Evolutionary conservation across 306 rosid genomes (phyloP).

Genomic region (Cicer bijugum): DNA sequence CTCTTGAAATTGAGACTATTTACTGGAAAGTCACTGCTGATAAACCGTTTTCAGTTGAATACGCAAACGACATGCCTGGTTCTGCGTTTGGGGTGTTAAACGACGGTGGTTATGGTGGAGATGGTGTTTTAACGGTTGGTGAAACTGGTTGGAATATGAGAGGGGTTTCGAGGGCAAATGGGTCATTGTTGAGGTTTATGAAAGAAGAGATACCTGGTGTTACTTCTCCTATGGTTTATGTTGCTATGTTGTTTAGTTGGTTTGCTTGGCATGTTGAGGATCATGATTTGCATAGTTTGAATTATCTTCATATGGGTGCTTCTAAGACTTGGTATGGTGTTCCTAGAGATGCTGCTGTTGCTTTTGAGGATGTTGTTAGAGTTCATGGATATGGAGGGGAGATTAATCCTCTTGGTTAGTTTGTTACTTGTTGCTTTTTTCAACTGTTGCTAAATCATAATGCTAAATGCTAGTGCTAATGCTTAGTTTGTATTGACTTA

Average conservation of each 20-base stretch:
- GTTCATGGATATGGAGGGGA: slow-evolving; percentile 79
- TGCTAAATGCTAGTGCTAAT: not conserved
- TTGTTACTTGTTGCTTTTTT: not conserved
- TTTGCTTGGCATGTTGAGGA: slow-evolving; percentile 99
- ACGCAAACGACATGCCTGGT: slow-evolving; percentile 85
- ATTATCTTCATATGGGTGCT: slow-evolving; percentile 90
- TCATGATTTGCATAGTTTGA: slow-evolving; percentile 95
- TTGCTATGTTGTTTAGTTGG: slow-evolving; percentile 98
- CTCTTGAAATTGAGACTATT: slow-evolving; percentile 68
- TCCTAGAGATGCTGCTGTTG: slow-evolving; percentile 78
- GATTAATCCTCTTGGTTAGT: slow-evolving; percentile 72
- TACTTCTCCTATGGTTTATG: slow-evolving; percentile 93
- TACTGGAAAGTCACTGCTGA: slow-evolving; percentile 79
- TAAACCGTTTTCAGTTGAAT: slow-evolving; percentile 75
- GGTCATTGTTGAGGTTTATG: slow-evolving; percentile 92
- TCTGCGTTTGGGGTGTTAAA: slow-evolving; percentile 62
- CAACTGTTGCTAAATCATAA: not conserved
- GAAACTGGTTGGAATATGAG: slow-evolving; percentile 90
- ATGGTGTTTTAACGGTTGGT: slow-evolving; percentile 55
- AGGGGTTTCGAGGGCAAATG: slow-evolving; percentile 78
- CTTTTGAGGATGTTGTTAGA: slow-evolving; percentile 77
- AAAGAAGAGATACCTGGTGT: slow-evolving; percentile 99
- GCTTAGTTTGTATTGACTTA: not conserved
- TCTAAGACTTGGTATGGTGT: slow-evolving; percentile 98
- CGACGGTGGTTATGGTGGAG: slow-evolving; percentile 53